phyloP scores from a whole-genome alignment of 2,329 filamentous ascomycete genomes.

The Pseudofabraea citricarpa region DNA sequence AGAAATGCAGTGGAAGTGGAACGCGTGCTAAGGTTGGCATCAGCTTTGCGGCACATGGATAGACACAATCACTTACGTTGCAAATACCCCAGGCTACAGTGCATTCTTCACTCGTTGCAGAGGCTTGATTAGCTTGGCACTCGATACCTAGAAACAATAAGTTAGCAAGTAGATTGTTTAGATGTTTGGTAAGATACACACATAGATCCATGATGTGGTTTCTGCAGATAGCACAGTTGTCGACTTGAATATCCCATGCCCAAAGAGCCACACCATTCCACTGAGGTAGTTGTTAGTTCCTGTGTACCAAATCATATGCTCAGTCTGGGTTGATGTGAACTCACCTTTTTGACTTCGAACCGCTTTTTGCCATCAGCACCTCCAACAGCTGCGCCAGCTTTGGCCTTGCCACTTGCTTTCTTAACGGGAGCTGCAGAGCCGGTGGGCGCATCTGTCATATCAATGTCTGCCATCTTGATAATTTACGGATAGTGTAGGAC shows the following conservation, averaged over 20 bases:
- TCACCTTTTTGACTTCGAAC: conserved; percentile 98
- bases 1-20: conserved; percentile 99
- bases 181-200: conserved; percentile 36
- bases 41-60: too few relatives aligned
- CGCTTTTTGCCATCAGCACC: conserved; percentile 75
- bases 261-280: conserved; percentile 98
- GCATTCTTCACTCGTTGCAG: conserved; percentile 94
- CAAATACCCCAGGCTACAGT: conserved; percentile 99
- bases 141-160: conserved; percentile 74
- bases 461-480: conserved; percentile 78
- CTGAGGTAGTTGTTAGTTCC: conserved; percentile 39
- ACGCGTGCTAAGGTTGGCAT: conserved; percentile 77
- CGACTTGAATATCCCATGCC: conserved; percentile 99
- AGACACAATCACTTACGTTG: conserved; percentile 64
- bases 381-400: conserved; percentile 45
- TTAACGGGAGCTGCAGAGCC: conserved; percentile 48
- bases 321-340: conserved; percentile 7
- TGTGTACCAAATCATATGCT: too few relatives aligned
- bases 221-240: conserved; percentile 98
- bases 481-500: not conserved
- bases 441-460: conserved; percentile 84
- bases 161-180: conserved; percentile 8
- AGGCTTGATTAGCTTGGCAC: conserved; percentile 97
- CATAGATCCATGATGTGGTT: conserved; percentile 99
- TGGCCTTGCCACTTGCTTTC: conserved; percentile 41